phyloP scores from a whole-genome alignment of 169 alveolate genomes.

The Ichthyophthirius multifiliis region DNA sequence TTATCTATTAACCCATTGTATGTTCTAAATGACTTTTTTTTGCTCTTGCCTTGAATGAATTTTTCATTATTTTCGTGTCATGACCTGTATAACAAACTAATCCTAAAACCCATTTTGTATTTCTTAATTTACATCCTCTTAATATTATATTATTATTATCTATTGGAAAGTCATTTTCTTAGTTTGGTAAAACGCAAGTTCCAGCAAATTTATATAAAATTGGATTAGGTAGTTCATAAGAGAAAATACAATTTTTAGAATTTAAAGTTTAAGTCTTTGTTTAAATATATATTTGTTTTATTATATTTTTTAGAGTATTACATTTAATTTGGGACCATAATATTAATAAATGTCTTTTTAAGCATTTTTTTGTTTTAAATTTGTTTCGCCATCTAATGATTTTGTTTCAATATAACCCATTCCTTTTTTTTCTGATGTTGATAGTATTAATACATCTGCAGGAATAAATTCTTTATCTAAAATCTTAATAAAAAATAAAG shows the following conservation, averaged over 20 bases:
- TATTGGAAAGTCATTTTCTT: conserved; percentile 12
- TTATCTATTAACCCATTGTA: conserved; percentile 16
- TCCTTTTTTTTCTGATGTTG: conserved; percentile 62
- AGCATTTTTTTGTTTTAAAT: conserved; percentile 54
- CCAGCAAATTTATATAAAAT: conserved; percentile 34
- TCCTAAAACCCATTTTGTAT: conserved; percentile 75
- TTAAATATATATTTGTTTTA: too few relatives aligned
- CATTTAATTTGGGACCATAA: not conserved
- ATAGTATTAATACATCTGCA: conserved; percentile 62
- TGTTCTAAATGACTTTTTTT: conserved; percentile 31
- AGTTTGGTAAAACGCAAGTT: not conserved
- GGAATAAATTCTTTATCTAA: conserved; percentile 58
- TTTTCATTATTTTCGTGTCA: conserved; percentile 81
- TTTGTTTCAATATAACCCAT: conserved; percentile 69
- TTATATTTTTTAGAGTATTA: too few relatives aligned
- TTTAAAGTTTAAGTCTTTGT: too few relatives aligned
- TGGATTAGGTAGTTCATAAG: conserved; percentile 30
- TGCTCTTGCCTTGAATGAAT: conserved; percentile 44
- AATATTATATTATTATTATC: conserved; percentile 63
- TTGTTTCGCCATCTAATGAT: conserved; percentile 78
- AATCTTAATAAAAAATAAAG: conserved; percentile 46
- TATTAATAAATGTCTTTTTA: conserved; percentile 12
- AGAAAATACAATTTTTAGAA: too few relatives aligned
- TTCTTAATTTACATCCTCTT: conserved; percentile 76
- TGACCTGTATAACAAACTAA: conserved; percentile 82